These are phyloP conservation scores for Penicillium simplicissimum DNA, from an alignment of 495 filamentous ascomycete genomes.

Conservation along the genomic window DNA sequence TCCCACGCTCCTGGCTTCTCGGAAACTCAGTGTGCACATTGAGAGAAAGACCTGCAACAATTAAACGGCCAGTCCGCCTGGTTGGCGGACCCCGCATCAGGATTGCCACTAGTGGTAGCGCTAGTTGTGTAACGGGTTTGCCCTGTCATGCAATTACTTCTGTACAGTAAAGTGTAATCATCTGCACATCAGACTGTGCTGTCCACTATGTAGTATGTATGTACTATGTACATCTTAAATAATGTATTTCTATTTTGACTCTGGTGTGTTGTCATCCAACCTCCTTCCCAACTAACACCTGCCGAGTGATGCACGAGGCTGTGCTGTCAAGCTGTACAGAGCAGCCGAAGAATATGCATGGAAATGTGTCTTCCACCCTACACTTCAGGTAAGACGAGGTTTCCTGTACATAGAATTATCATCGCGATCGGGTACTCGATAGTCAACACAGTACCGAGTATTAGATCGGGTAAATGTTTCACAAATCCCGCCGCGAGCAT, in stretches of 20 bases:
- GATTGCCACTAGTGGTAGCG: conserved; percentile 10
- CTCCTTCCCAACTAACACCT: background rate
- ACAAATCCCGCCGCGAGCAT: background rate
- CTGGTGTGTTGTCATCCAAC: background rate
- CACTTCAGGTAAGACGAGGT: conserved; percentile 1
- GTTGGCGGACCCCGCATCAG: conserved; percentile 14
- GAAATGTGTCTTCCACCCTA: conserved; percentile 35
- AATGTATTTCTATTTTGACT: background rate
- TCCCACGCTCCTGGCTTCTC: background rate
- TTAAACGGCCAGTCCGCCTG: conserved; percentile 9
- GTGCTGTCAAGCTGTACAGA: conserved; percentile 23
- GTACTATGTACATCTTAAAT: background rate
- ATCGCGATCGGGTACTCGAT: background rate
- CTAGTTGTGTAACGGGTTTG: conserved; percentile 12
- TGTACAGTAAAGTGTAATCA: background rate
- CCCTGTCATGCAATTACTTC: conserved; percentile 20
- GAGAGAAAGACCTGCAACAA: background rate
- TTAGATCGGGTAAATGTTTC: background rate
- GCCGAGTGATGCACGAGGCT: background rate
- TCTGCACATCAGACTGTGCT: no score
- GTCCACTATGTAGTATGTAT: no score
- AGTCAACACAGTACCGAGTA: background rate
- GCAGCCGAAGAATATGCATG: conserved; percentile 49
- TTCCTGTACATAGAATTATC: background rate
- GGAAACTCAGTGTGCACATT: background rate